Conservation (phyloP, 371 early-diverging fungal species). For the Quaeritorhiza haematococci region DNA sequence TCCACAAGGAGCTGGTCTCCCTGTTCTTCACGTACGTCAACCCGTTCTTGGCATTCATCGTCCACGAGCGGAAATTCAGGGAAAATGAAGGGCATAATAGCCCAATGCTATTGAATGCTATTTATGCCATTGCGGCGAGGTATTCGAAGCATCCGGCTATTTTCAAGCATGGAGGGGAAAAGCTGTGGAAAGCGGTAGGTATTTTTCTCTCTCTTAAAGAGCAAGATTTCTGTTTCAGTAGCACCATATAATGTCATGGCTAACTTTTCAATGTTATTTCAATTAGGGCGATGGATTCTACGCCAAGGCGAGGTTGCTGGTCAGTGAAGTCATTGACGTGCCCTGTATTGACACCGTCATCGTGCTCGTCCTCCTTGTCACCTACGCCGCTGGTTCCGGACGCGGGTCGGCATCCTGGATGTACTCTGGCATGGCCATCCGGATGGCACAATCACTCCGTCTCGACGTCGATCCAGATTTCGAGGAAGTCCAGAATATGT, state of each 20-base stretch:
- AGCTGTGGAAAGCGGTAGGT: slow-evolving; percentile 9
- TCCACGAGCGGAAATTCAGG: too few relatives aligned
- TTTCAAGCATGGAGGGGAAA: neutral
- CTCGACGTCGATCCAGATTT: slow-evolving; percentile 27
- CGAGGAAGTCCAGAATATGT: neutral
- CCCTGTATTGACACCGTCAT: slow-evolving; percentile 8
- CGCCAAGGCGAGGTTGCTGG: slow-evolving; percentile 1
- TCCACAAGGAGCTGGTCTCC: too few relatives aligned
- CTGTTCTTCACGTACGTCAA: too few relatives aligned
- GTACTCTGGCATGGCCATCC: slow-evolving; percentile 25
- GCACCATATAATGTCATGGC: neutral
- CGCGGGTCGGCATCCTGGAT: slow-evolving; percentile 21
- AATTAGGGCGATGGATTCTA: slow-evolving; percentile 8
- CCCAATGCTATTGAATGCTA: slow-evolving; percentile 7
- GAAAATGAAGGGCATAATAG: too few relatives aligned
- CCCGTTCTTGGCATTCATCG: too few relatives aligned
- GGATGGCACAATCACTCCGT: slow-evolving; percentile 26
- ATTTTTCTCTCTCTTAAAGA: slow-evolving; percentile 7
- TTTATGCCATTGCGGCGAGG: slow-evolving; percentile 15
- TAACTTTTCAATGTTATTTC: neutral
- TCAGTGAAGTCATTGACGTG: slow-evolving; percentile 8
- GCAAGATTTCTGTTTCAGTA: neutral
- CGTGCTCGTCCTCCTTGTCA: slow-evolving; percentile 11
- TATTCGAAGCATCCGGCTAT: slow-evolving; percentile 16
- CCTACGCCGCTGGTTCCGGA: slow-evolving; percentile 11